Evolutionary conservation across 2,329 filamentous ascomycete genomes (phyloP).

Genomic region (Nectriaceae sp.): DNA sequence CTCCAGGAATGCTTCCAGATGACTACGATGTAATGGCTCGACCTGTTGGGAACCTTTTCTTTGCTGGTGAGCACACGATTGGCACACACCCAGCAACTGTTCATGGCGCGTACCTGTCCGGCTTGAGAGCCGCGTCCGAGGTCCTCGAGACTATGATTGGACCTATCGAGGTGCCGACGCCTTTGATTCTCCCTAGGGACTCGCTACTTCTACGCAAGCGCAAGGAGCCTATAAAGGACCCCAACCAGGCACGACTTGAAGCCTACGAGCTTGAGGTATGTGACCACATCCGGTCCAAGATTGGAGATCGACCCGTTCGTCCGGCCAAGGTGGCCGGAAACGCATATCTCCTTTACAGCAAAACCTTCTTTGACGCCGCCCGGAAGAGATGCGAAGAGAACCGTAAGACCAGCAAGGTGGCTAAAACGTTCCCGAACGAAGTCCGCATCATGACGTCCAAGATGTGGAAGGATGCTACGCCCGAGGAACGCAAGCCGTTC

Average conservation of each 20-base stretch:
- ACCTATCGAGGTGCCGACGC: constrained; percentile 73
- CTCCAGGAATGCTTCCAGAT: constrained; percentile 75
- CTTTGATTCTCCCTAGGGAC: constrained; percentile 71
- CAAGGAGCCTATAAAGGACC: constrained; percentile 52
- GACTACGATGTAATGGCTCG: constrained; percentile 94
- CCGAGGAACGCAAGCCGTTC: constrained; percentile 75
- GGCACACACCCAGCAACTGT: constrained; percentile 96
- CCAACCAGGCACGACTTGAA: constrained; percentile 54
- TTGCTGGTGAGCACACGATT: constrained; percentile 95
- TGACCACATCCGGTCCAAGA: constrained; percentile 52
- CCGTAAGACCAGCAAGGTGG: constrained; percentile 59
- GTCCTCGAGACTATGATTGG: constrained; percentile 80
- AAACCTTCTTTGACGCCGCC: constrained; percentile 68
- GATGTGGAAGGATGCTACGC: constrained; percentile 82
- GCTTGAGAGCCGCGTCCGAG: constrained; percentile 84
- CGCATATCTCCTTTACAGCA: constrained; percentile 88
- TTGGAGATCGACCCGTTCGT: constrained; percentile 75
- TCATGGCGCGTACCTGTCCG: constrained; percentile 93
- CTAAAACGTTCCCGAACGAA: constrained; percentile 69
- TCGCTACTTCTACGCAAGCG: constrained; percentile 54
- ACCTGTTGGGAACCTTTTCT: constrained; percentile 83
- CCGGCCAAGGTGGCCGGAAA: constrained; percentile 77
- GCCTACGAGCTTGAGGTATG: constrained; percentile 58
- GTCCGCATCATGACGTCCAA: constrained; percentile 83
- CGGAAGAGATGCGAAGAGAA: constrained; percentile 63